A percentile compares a stretch with the other conserved stretches of the same genome.
Conservation (phyloP, 495 filamentous ascomycete species). For the Lineolata rhizophorae region DNA sequence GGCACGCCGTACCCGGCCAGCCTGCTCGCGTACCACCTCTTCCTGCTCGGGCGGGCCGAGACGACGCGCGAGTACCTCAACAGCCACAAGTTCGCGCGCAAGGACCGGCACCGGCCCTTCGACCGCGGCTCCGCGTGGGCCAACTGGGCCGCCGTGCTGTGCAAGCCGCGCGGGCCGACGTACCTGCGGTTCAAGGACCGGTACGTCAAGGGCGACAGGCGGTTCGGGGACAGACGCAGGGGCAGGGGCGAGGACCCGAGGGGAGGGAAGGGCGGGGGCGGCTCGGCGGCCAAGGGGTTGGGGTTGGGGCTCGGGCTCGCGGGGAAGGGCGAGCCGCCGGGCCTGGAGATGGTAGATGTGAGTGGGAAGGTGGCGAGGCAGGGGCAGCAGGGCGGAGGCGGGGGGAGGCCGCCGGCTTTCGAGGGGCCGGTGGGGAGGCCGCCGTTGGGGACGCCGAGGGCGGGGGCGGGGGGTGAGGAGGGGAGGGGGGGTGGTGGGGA, state of each 20-base stretch:
- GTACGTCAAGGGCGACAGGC: slow-evolving; percentile 62
- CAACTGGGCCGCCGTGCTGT: slow-evolving; percentile 67
- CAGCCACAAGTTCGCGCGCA: slow-evolving; percentile 79
- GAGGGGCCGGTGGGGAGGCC: background rate
- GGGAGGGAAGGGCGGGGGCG: background rate
- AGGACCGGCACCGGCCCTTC: slow-evolving; percentile 80
- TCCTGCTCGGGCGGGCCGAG: slow-evolving; percentile 72
- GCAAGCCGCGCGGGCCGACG: slow-evolving; percentile 65
- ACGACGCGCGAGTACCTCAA: slow-evolving; percentile 93
- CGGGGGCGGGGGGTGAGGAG: background rate
- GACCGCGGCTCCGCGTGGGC: slow-evolving; percentile 51
- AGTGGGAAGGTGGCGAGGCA: too few species aligned
- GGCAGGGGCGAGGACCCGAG: background rate
- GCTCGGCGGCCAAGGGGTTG: background rate
- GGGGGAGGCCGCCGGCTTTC: background rate
- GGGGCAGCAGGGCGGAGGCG: background rate
- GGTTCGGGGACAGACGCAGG: background rate
- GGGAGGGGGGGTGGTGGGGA: background rate
- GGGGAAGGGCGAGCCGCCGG: background rate
- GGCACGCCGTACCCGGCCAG: slow-evolving; percentile 63
- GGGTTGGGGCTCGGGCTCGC: background rate
- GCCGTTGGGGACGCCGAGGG: background rate
- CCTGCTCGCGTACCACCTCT: slow-evolving; percentile 70
- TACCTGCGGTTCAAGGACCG: slow-evolving; percentile 69
- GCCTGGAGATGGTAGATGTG: background rate